Percentiles rank a stretch among this genome's conserved stretches.
Evolutionary conservation across 2,329 filamentous ascomycete genomes (phyloP).

Genomic region (Exophiala lecanii-corni): DNA sequence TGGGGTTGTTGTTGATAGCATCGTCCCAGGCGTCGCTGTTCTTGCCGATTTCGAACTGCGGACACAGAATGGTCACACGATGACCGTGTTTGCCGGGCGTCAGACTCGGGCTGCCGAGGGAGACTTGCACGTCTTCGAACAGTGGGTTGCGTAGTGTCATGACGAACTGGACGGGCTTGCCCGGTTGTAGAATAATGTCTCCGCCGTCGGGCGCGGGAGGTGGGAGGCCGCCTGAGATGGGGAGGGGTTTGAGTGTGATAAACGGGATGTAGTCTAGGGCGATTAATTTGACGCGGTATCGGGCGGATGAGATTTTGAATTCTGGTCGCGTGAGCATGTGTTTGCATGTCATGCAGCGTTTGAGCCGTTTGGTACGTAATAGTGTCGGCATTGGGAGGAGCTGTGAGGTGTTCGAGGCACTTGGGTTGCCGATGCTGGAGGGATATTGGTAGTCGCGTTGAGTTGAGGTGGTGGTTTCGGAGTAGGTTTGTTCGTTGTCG

Average conservation of each 20-base stretch:
- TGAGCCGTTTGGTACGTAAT: constrained; percentile 85
- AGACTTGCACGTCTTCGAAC: constrained; percentile 84
- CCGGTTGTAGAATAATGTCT: constrained; percentile 46
- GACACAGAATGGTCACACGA: constrained; percentile 86
- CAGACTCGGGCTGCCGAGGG: constrained; percentile 73
- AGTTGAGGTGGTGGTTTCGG: constrained; percentile 16
- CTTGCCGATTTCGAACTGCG: constrained; percentile 87
- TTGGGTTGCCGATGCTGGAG: constrained; percentile 36
- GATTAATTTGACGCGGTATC: constrained; percentile 88
- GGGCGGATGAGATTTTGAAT: constrained; percentile 78
- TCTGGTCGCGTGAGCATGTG: constrained; percentile 96
- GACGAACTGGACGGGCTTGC: constrained; percentile 67
- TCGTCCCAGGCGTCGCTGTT: constrained; percentile 96
- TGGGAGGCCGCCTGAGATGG: constrained; percentile 28
- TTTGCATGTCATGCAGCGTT: constrained; percentile 85
- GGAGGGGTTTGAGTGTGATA: constrained; percentile 60
- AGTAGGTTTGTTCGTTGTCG: constrained; percentile 11
- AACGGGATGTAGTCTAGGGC: constrained; percentile 84
- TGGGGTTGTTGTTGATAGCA: constrained; percentile 57
- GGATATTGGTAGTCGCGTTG: constrained; percentile 45
- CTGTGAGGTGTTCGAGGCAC: constrained; percentile 62
- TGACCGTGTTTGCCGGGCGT: constrained; percentile 73
- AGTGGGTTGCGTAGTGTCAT: constrained; percentile 90
- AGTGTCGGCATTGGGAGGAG: constrained; percentile 78
- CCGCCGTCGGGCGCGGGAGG: constrained; percentile 26